Evolutionary conservation across 2,329 filamentous ascomycete genomes (phyloP).

Genomic region (Colletotrichum navitas): DNA sequence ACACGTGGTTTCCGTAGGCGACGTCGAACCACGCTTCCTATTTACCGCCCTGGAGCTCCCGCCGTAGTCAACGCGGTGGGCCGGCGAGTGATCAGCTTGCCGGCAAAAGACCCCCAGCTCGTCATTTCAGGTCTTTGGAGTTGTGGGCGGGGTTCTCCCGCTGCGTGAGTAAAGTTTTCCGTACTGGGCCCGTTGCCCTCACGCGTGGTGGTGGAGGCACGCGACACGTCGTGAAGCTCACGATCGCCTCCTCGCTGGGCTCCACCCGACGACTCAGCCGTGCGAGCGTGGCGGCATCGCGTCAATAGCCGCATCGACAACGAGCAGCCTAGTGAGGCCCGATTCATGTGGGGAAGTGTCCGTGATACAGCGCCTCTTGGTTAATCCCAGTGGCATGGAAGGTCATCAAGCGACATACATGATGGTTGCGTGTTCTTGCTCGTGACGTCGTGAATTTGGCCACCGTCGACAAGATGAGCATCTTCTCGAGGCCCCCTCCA

Average conservation of each 20-base stretch:
- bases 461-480: background rate
- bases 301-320: background rate
- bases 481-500: background rate
- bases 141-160: too few species aligned
- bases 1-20: background rate
- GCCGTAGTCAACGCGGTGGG: background rate
- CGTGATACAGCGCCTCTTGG: background rate
- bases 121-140: background rate
- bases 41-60: background rate
- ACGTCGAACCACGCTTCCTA: background rate
- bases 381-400: too few species aligned
- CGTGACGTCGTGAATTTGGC: background rate
- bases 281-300: background rate
- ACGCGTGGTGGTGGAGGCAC: background rate
- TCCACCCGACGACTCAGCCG: background rate
- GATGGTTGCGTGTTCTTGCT: background rate
- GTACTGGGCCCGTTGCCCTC: background rate
- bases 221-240: background rate
- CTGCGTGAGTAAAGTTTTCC: background rate
- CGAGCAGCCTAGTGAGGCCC: background rate
- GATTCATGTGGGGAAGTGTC: background rate
- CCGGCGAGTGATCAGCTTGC: background rate
- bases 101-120: background rate
- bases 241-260: background rate
- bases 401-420: background rate